Evolutionary conservation across 179 eudicot species (phyloP).

Genomic region (Beta lomatogona): DNA sequence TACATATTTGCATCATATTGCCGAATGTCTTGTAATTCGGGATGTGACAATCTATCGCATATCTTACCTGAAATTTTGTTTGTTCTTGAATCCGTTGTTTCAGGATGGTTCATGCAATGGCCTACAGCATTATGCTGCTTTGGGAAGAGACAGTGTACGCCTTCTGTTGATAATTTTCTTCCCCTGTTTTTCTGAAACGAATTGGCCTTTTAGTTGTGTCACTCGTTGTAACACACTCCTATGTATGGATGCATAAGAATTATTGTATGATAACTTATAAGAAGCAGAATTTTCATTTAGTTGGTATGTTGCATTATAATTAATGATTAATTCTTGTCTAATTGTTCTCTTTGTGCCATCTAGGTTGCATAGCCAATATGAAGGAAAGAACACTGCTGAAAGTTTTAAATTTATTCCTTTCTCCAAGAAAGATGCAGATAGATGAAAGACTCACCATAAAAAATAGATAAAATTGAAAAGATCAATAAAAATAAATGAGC

Average conservation of each 20-base stretch:
- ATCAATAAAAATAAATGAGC: not conserved
- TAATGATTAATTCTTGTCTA: not conserved
- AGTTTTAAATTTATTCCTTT: not conserved
- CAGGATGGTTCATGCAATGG: conserved; percentile 99
- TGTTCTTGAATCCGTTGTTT: not conserved
- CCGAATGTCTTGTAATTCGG: not conserved
- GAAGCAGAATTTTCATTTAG: not conserved
- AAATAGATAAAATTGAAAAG: too few species aligned
- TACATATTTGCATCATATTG: not conserved
- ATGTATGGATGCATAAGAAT: not conserved
- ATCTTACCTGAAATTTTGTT: conserved; percentile 1
- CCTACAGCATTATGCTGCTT: conserved; percentile 96
- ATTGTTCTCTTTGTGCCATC: not conserved
- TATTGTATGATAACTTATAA: not conserved
- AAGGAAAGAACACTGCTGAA: not conserved
- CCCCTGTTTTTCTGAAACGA: not conserved
- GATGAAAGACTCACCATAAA: not conserved
- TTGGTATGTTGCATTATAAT: not conserved
- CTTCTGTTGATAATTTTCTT: not conserved
- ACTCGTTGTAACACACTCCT: conserved; percentile 1
- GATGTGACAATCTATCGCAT: not conserved
- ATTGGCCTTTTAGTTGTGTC: not conserved
- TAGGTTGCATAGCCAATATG: not conserved
- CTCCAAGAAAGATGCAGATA: not conserved
- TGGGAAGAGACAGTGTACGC: conserved; percentile 88